Percentiles rank a stretch among this genome's conserved stretches.
phyloP scores from a whole-genome alignment of 345 rosid genomes.

The Rhodamnia rubescens region DNA sequence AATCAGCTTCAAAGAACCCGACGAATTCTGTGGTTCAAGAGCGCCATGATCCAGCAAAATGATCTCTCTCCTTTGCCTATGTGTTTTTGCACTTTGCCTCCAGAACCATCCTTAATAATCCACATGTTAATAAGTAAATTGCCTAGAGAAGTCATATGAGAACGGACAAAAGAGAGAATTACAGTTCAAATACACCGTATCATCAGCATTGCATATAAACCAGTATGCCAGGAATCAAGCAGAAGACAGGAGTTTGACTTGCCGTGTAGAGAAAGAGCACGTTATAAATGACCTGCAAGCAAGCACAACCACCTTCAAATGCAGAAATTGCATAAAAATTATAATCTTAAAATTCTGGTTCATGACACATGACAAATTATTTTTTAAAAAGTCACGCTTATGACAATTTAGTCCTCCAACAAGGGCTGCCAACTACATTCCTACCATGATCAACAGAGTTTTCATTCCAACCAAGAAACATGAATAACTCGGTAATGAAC shows the following conservation, averaged over 20 bases:
- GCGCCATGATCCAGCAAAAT: neutral
- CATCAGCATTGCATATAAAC: too few species aligned
- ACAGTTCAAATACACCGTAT: too few species aligned
- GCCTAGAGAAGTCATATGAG: neutral
- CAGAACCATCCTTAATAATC: neutral
- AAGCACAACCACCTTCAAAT: too few species aligned
- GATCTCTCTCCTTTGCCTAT: neutral
- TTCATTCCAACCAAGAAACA: neutral
- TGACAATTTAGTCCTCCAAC: neutral
- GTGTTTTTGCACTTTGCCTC: neutral
- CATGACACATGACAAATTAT: too few species aligned
- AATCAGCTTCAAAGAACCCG: neutral
- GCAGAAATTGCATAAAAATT: too few species aligned
- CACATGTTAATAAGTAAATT: neutral
- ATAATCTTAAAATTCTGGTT: too few species aligned
- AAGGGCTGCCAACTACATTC: neutral
- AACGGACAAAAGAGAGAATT: too few species aligned
- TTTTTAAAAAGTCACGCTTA: neutral
- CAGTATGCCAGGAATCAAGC: too few species aligned
- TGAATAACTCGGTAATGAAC: neutral
- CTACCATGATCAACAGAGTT: neutral
- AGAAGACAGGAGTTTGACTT: too few species aligned
- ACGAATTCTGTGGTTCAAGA: too few species aligned
- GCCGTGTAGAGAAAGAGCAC: too few species aligned
- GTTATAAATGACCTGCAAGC: too few species aligned